Evolutionary conservation across 23 red algal genomes (phyloP).

Genomic region (Gracilaria caudata): DNA sequence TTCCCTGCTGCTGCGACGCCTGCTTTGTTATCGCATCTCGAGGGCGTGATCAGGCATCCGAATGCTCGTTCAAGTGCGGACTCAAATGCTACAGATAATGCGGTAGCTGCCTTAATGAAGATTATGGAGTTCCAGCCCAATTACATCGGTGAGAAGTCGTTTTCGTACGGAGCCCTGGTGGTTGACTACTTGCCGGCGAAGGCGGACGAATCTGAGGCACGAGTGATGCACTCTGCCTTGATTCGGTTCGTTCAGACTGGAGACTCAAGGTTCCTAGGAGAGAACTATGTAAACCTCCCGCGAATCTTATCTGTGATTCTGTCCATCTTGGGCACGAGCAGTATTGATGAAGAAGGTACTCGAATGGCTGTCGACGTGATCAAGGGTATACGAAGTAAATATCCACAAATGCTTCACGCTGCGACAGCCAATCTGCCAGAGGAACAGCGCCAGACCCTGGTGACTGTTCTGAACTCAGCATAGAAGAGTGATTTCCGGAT

Average conservation of each 20-base stretch:
- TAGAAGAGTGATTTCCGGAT: conserved; percentile 36
- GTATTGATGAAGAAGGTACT: conserved; percentile 48
- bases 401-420: conserved; percentile 61
- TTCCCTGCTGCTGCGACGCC: conserved; percentile 30
- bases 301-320: conserved; percentile 58
- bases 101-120: conserved; percentile 80
- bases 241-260: conserved; percentile 58
- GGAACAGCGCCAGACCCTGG: conserved; percentile 62
- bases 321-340: conserved; percentile 45
- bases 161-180: conserved; percentile 30
- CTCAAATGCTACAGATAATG: conserved; percentile 85
- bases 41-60: conserved; percentile 61
- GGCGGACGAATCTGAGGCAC: conserved; percentile 80
- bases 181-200: conserved; percentile 80
- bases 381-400: conserved; percentile 47
- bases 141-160: conserved; percentile 35
- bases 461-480: conserved; percentile 30
- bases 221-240: conserved; percentile 62
- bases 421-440: conserved; percentile 57
- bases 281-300: conserved; percentile 47
- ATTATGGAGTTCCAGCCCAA: conserved; percentile 79
- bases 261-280: conserved; percentile 57
- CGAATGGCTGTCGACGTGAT: conserved; percentile 54
- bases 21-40: conserved; percentile 28
- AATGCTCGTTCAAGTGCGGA: conserved; percentile 51